Base-by-base conservation (phyloP, 129 eudicot species). In the Saposhnikovia divaricata region DNA sequence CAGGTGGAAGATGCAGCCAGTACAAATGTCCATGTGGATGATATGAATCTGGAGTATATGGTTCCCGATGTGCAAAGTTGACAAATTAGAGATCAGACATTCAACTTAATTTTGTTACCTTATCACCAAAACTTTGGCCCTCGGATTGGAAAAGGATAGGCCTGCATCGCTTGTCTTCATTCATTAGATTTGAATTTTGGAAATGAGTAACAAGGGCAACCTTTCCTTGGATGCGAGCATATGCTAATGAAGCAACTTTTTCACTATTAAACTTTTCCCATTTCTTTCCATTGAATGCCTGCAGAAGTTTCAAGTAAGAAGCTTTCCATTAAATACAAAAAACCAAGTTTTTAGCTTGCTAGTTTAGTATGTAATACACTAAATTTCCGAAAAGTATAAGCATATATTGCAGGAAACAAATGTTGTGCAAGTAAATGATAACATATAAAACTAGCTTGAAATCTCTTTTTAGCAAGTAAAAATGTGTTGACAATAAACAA, bases 201-300 rank as follows among this genome's bases (percentile, higher is more conserved):
- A 94, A 94, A 78, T 91, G 98, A 21, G 96, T 85, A 69, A 94
- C 81, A 38, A 94, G 97, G 50, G 97, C 97, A 48, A 55, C 57
- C 55, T 88, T 91, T 70, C 98, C 98, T 79, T 94, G 98, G 82
- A 94, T 94, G 34, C 98, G 87, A 55, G 92, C 98, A 86, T 91
- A 94, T 34, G 98, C 98, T 87, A 94, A 84, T 1, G 97, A 86
- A 55, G 97, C 96, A 70, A 94, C 97, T 71, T 94, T 94, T 78
- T 94, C 98, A 78, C 96, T 91, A 59, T 94, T 94, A 50, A 94
- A 94, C 82, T 90, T 91, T 69, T 94, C 97, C 98, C 98, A 94
- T 77, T 86, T 94, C 83, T 88, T 94, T 74, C 98, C 98, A 80
- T 88, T 90, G 46, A 94, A 94, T 66, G 86, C 93, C 97, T 94